These are phyloP conservation scores for Fusarium temperatum DNA, from an alignment of 2,329 filamentous ascomycete genomes.

Conservation along the genomic window DNA sequence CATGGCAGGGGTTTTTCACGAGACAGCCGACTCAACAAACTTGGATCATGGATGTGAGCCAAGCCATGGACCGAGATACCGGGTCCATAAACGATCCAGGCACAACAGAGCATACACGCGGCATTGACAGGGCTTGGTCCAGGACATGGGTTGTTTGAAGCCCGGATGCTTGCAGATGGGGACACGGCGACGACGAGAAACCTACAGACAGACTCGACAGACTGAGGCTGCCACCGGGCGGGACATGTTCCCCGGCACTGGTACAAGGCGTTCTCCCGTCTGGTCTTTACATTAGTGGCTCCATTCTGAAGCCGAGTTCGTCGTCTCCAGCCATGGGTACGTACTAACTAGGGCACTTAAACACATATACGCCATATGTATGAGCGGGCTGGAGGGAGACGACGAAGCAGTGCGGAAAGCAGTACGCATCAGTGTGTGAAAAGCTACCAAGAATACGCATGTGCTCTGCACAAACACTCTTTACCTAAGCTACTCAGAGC, in stretches of 20 bases:
- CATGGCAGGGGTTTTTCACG: neutral
- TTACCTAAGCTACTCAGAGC: neutral
- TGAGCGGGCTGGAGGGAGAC: neutral
- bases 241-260: slow-evolving; percentile 30
- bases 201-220: slow-evolving; percentile 2
- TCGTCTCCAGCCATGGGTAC: neutral
- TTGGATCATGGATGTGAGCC: slow-evolving; percentile 23
- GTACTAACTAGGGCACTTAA: neutral
- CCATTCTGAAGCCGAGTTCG: slow-evolving; percentile 4
- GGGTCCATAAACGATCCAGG: slow-evolving; percentile 30
- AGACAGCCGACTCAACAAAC: slow-evolving; percentile 10
- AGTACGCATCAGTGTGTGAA: neutral
- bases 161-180: slow-evolving; percentile 24
- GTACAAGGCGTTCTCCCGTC: slow-evolving; percentile 10
- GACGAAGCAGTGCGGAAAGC: neutral
- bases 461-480: neutral
- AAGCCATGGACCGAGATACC: slow-evolving; percentile 26
- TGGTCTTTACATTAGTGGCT: slow-evolving; percentile 25
- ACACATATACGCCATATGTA: neutral
- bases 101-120: slow-evolving; percentile 22
- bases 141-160: slow-evolving; percentile 9
- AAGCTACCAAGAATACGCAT: neutral
- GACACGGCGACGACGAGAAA: slow-evolving; percentile 14
- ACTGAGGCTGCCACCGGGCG: slow-evolving; percentile 13
- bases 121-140: slow-evolving; percentile 24